phyloP scores from a whole-genome alignment of 805 yeast genomes.

The Sugiyamaella marilandica region DNA sequence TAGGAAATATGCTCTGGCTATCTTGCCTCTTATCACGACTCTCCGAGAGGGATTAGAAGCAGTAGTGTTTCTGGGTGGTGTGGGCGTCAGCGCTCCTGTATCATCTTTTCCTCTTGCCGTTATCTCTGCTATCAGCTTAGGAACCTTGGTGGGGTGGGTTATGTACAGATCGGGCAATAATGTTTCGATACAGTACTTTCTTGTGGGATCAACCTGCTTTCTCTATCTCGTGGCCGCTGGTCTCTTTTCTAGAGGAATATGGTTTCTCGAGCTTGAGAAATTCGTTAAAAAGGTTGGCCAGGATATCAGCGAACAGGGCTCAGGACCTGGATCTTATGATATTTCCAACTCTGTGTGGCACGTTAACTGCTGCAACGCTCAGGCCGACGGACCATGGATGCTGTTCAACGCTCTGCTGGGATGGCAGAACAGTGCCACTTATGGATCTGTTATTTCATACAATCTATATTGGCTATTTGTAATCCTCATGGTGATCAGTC shows the following conservation, averaged over 20 bases:
- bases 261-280: constrained; percentile 80
- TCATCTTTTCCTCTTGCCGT: constrained; percentile 62
- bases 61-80: constrained; percentile 86
- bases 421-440: constrained; percentile 93
- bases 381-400: constrained; percentile 93
- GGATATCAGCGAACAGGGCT: constrained; percentile 83
- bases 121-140: constrained; percentile 52
- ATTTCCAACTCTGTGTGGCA: constrained; percentile 81
- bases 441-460: constrained; percentile 76
- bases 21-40: constrained; percentile 80
- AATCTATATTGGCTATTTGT: constrained; percentile 60
- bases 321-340: constrained; percentile 92
- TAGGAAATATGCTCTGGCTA: constrained; percentile 61
- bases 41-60: constrained; percentile 90
- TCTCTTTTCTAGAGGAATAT: constrained; percentile 75
- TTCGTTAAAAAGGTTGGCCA: constrained; percentile 76
- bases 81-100: constrained; percentile 68
- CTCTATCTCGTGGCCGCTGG: constrained; percentile 85
- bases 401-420: constrained; percentile 81
- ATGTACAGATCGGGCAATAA: constrained; percentile 78
- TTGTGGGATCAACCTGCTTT: constrained; percentile 72
- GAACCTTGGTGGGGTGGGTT: constrained; percentile 57
- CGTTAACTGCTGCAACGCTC: constrained; percentile 90
- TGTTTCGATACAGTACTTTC: constrained; percentile 66
- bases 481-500: constrained; percentile 40